Percentiles rank a stretch among this genome's conserved stretches.
phyloP scores from a whole-genome alignment of 805 yeast genomes.

The Allodekkera sacchari region DNA sequence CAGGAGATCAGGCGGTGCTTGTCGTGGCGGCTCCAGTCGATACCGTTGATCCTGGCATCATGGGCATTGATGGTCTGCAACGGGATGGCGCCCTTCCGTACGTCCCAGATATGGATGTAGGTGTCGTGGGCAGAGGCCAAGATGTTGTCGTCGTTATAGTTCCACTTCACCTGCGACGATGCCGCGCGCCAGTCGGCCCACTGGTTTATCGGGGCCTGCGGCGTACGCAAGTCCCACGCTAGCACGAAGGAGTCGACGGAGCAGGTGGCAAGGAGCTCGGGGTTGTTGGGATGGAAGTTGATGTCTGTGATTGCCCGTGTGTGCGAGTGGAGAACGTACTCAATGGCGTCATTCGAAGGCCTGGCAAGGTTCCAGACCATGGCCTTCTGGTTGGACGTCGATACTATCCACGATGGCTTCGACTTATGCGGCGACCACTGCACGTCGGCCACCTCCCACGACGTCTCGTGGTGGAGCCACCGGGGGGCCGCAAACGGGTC shows the following conservation, averaged over 20 bases:
- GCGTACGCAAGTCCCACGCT: slow-evolving; percentile 86
- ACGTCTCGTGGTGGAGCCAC: slow-evolving; percentile 83
- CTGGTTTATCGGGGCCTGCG: slow-evolving; percentile 59
- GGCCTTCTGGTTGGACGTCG: slow-evolving; percentile 93
- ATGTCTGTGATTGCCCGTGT: slow-evolving; percentile 93
- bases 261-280: slow-evolving; percentile 86
- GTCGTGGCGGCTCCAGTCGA: slow-evolving; percentile 65
- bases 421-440: slow-evolving; percentile 94
- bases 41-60: slow-evolving; percentile 77
- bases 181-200: slow-evolving; percentile 96
- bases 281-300: slow-evolving; percentile 80
- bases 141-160: slow-evolving; percentile 61
- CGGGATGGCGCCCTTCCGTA: slow-evolving; percentile 74
- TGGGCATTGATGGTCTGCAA: slow-evolving; percentile 65
- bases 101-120: slow-evolving; percentile 79
- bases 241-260: slow-evolving; percentile 83
- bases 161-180: slow-evolving; percentile 95
- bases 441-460: slow-evolving; percentile 98
- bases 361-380: slow-evolving; percentile 86
- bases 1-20: slow-evolving; percentile 65
- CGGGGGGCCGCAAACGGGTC: slow-evolving; percentile 95
- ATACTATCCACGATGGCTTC: slow-evolving; percentile 85
- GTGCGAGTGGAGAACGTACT: slow-evolving; percentile 83
- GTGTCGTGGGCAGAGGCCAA: slow-evolving; percentile 85
- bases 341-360: slow-evolving; percentile 57